Base-by-base conservation (phyloP, 768 basidiomycete species). In the Rossbeevera mucosa region DNA sequence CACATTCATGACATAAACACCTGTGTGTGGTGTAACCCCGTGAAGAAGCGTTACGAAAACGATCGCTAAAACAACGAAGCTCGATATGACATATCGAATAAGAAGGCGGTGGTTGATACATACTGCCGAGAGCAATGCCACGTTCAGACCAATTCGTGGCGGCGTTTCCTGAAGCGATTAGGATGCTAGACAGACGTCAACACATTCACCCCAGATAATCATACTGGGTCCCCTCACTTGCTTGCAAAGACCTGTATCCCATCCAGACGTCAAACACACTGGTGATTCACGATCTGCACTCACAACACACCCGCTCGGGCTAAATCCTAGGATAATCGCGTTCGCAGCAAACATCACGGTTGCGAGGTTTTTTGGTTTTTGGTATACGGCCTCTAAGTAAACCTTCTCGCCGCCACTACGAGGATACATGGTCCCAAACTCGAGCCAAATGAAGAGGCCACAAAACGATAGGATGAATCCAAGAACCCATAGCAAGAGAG, bases 351-450 rank as follows among this genome's bases (percentile, higher is more conserved):
- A 81, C 8, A 80, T 60, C 6, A 76, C 66, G 0, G 80, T 81
- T 1, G 72, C 75, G 2, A 81, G 66, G 47, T 74, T 76, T 51
- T 66, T 72, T 4, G 80, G 80, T 38, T 62, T 71, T 44, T 61
- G 68, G 60, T 81, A 83, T 0, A 79, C 70, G 0, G 76, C 79
- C 58, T 83, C 82, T 20, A 82, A 66, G 55, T 83, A 83, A 2
- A 83, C 81, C 61, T 84, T 83, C 59, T 83, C 82, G 7, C 81
- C 80, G 8, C 82, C 80, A 12, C 78, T 80, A 1, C 80, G 72
- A 5, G 80, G 82, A 56, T 77, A 79, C 80, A 83, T 83, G 3
- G 80, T 80, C 5, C 82, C 82, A 48, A 77, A 76, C 53, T 83
- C 80, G 20, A 83, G 75, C 80, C 80, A 81, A 48, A 83, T 76